Base-by-base conservation (phyloP, 768 basidiomycete genomes). In the Termitomyces sp. region DNA sequence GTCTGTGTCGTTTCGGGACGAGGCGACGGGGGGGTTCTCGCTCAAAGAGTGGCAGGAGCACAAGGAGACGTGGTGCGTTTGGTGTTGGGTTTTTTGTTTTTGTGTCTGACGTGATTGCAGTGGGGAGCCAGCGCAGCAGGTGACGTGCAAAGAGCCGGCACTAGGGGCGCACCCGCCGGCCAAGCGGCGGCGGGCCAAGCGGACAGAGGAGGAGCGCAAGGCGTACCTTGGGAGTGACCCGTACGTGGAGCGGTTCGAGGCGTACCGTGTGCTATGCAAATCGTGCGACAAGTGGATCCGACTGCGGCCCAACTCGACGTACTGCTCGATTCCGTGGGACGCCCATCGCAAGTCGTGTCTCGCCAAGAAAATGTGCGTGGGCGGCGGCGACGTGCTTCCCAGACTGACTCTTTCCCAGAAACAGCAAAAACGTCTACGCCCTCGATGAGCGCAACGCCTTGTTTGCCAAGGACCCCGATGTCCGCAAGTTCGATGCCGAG, bases 311-410 rank as follows among this genome's bases (percentile, higher is more conserved):
- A 92, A 92, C 68, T 91, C 89, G 54, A 91, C 89, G 0, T 92
- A 90, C 64, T 92, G 90, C 65, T 87, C 85, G n/a, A 91, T 92
- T 54, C 90, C 90, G 0, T 92, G 90, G 90, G 88, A 91, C 66
- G 89, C 90, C 3, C 90, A 92, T 65, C 76, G 90, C 42, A 91
- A 90, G 74, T 88, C 87, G 66, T 91, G 89, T 71, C 71, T 92
- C 46, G 84, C 87, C 1, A 90, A 88, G 74, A 88, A 88, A 69
- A 79, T 83, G 88, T 87, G 66, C 59, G 85, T 74, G 18, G 14
- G 27, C 37, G 2, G 27, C 29, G 51, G 41, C 53, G 58, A 24
- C 39, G 31, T 32, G 31, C 20, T 46, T 4, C 56, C 62, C 58
- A 3, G 2, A 54, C 54, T 57, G 22, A 56, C 18, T 46, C 37